Base-by-base conservation (phyloP, 2,329 filamentous ascomycete genomes). In the Aspergillus sp. region DNA sequence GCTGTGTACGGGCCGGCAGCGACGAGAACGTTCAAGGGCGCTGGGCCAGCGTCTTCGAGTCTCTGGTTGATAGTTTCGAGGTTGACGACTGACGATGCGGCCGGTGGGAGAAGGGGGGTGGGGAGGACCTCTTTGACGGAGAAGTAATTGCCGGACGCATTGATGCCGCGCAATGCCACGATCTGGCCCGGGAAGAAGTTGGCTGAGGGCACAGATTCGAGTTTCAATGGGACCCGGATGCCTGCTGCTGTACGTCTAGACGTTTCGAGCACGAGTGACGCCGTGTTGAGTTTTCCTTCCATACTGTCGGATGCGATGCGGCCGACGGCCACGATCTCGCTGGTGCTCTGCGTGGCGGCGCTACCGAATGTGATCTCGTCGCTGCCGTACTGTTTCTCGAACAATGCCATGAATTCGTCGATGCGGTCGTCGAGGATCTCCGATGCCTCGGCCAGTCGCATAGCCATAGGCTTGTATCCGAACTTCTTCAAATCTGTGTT, bases 101-200 rank as follows among this genome's bases (percentile, higher is more conserved):
- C 89, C 62, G 84, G 87, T 3, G 88, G 87, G 13, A 96, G 83
- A 3, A 91, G 81, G 2, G 95, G 95, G 2, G 92, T 78, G 1
- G 88, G 81, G 6, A 98, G 82, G 3, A 95, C 78, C 70, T 97
- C 88, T 36, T 85, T 87, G 32, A 95, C 92, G 1, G 88, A 85
- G 68, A 98, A 97, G 68, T 91, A 89, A 39, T 88, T 85, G 0
- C 94, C 94, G 0, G 91, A 92, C 19, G 92, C 88, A 73, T 99
- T 99, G 68, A 88, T 92, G 7, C 95, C 95, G 63, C 85, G 85
- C 28, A 98, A 78, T 6, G 94, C 95, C 30, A 97, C 91, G 55
- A 98, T 92, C 73, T 98, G 93, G 5, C 95, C 95, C 0, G 94
- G 95, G 73, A 98, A 98, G 80, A 98, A 91, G 72, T 91, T 89